phyloP scores from a whole-genome alignment of 2,329 filamentous ascomycete genomes.

The Madurella fahalii region DNA sequence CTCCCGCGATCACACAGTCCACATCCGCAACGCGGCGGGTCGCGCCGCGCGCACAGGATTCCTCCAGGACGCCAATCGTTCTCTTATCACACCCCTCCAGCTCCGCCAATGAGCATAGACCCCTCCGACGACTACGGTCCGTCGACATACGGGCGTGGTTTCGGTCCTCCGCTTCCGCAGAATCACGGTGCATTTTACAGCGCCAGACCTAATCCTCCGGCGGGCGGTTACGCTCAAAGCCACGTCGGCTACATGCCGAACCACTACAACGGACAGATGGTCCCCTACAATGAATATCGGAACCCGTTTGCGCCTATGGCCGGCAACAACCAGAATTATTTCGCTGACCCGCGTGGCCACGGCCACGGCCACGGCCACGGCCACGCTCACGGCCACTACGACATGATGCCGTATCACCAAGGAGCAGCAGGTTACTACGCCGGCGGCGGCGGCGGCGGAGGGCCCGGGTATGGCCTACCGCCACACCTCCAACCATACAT shows the following conservation, averaged over 20 bases:
- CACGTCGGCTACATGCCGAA: slow-evolving; percentile 43
- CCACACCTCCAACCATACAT: slow-evolving; percentile 38
- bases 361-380: slow-evolving; percentile 35
- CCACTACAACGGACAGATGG: slow-evolving; percentile 41
- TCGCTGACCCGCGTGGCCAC: slow-evolving; percentile 13
- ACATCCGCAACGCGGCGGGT: slow-evolving; percentile 36
- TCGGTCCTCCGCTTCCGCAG: slow-evolving; percentile 32
- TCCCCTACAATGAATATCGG: slow-evolving; percentile 40
- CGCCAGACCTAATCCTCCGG: slow-evolving; percentile 24
- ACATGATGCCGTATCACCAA: slow-evolving; percentile 48
- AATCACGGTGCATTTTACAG: slow-evolving; percentile 31
- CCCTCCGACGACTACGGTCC: slow-evolving; percentile 58
- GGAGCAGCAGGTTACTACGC: slow-evolving; percentile 35
- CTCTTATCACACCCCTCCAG: slow-evolving; percentile 35
- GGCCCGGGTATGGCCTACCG: slow-evolving; percentile 29
- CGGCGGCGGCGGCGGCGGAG: slow-evolving; percentile 21
- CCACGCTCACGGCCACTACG: slow-evolving; percentile 38
- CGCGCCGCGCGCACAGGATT: slow-evolving; percentile 38
- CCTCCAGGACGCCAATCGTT: slow-evolving; percentile 32
- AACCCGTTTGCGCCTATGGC: slow-evolving; percentile 45
- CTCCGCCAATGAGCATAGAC: slow-evolving; percentile 59
- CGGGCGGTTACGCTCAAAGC: slow-evolving; percentile 43
- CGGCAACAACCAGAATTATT: slow-evolving; percentile 39
- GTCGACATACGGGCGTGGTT: slow-evolving; percentile 32
- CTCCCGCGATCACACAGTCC: slow-evolving; percentile 32